Conservation (phyloP, 139 green algal genomes). For the Mychonastes homosphaera region DNA sequence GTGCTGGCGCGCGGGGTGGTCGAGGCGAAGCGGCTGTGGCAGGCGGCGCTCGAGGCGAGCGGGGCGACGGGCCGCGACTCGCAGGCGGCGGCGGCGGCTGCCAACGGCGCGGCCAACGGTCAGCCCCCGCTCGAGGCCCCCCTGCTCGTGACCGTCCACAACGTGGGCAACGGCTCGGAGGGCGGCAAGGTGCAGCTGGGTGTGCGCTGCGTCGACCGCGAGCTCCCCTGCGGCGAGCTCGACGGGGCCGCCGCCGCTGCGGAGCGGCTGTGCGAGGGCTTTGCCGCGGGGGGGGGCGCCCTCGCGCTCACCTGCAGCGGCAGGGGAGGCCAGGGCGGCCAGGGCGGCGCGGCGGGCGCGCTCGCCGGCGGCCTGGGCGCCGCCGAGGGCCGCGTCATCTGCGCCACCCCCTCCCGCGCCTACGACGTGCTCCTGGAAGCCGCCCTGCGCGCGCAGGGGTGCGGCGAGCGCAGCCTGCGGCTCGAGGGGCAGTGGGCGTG, state of each 20-base stretch:
- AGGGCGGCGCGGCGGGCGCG: not conserved
- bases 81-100: not conserved
- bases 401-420: constrained; percentile 24
- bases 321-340: constrained; percentile 4
- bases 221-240: not conserved
- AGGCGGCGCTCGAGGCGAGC: constrained; percentile 17
- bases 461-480: constrained; percentile 17
- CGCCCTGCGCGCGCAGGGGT: constrained; percentile 22
- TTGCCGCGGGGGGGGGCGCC: no score
- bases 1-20: constrained; percentile 18
- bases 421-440: constrained; percentile 29
- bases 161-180: constrained; percentile 12
- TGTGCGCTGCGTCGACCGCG: not conserved
- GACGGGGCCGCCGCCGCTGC: constrained; percentile 13
- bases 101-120: not conserved
- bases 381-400: constrained; percentile 11
- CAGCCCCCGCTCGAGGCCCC: not conserved
- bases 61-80: constrained; percentile 1
- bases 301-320: no score
- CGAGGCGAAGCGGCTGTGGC: constrained; percentile 20
- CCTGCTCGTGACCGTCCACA: not conserved
- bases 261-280: no score
- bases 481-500: constrained; percentile 30
- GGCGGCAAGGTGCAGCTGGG: not conserved
- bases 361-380: not conserved